phyloP scores from a whole-genome alignment of 106 monocot genomes.

The Platanthera guangdongensis region DNA sequence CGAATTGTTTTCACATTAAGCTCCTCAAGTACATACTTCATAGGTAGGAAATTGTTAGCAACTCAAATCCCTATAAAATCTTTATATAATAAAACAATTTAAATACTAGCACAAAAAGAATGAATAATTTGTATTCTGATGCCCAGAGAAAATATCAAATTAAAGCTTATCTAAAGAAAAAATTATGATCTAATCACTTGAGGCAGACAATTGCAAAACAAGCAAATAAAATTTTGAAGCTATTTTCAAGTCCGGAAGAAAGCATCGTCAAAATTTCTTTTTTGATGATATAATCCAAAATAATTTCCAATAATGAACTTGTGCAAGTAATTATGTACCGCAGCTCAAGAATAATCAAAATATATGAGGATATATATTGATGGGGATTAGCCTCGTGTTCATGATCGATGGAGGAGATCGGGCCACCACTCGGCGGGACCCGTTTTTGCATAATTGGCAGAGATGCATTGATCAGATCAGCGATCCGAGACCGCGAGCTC shows the following conservation, averaged over 20 bases:
- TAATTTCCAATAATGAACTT: neutral
- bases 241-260: neutral
- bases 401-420: no score
- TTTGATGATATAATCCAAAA: neutral
- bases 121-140: neutral
- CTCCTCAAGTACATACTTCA: slow-evolving; percentile 93
- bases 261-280: neutral
- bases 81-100: neutral
- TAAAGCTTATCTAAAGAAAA: neutral
- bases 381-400: no score
- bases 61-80: neutral
- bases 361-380: neutral
- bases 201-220: neutral
- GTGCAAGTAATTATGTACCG: neutral
- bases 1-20: slow-evolving; percentile 88
- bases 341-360: neutral
- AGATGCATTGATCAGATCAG: no score
- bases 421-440: no score
- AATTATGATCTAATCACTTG: neutral
- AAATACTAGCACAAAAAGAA: neutral
- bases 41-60: neutral
- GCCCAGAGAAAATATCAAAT: neutral
- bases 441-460: no score
- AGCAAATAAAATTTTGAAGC: neutral
- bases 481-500: no score